Conservation (phyloP, 352 stramenopile genomes). For the Globisporangium heterothallicum region DNA sequence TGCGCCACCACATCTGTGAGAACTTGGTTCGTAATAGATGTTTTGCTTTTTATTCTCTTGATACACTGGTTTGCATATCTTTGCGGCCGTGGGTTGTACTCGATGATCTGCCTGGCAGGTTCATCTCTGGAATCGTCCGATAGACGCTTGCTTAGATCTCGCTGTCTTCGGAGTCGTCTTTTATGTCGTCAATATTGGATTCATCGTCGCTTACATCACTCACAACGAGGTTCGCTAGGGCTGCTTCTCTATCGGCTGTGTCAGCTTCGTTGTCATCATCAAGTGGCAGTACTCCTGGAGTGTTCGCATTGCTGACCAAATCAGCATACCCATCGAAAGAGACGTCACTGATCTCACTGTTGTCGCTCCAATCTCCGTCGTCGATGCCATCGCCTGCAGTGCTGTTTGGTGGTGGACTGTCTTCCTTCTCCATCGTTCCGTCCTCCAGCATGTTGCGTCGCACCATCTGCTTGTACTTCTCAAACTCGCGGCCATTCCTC, state of each 20-base stretch:
- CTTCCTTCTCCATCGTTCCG: conserved; percentile 20
- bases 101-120: not conserved
- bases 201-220: conserved; percentile 46
- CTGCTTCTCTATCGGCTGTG: conserved; percentile 18
- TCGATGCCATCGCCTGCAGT: conserved; percentile 4
- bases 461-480: conserved; percentile 47
- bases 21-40: conserved; percentile 15
- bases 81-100: conserved; percentile 3
- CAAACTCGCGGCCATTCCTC: conserved; percentile 50
- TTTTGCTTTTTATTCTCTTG: conserved; percentile 2
- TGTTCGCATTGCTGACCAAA: conserved; percentile 27
- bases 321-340: conserved; percentile 63
- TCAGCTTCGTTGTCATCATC: conserved; percentile 20
- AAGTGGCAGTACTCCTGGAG: not conserved
- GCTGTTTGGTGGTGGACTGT: not conserved
- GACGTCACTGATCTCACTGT: conserved; percentile 75
- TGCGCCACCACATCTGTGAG: conserved; percentile 6
- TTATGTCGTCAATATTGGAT: conserved; percentile 19
- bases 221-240: conserved; percentile 33
- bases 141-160: conserved; percentile 30
- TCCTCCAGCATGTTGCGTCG: conserved; percentile 30
- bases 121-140: no score
- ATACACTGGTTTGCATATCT: not conserved
- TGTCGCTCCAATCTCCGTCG: conserved; percentile 24
- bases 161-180: conserved; percentile 49